These are phyloP conservation scores for Neolentinus lepideus DNA, from an alignment of 1,284 basidiomycete genomes.

Conservation along the genomic window DNA sequence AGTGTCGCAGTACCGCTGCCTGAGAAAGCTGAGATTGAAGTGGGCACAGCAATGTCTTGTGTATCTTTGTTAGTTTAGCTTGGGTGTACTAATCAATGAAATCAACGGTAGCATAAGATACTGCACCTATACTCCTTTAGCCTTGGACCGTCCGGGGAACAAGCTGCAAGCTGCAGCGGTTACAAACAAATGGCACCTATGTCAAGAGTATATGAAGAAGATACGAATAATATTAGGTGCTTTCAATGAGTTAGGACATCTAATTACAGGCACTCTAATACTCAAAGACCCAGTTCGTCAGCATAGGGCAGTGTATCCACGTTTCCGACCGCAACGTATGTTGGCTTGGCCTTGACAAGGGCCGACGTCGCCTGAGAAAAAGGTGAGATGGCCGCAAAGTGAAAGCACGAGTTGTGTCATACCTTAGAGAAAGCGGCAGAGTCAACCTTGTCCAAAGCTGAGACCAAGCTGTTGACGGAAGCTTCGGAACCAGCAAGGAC, in stretches of 20 bases:
- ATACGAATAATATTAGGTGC: not conserved
- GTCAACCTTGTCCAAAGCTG: conserved; percentile 56
- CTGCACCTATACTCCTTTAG: too few relatives aligned
- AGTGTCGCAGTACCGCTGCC: too few relatives aligned
- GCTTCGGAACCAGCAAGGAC: conserved; percentile 49
- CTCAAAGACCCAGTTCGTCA: conserved; percentile 71
- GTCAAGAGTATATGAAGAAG: not conserved
- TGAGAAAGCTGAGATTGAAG: too few relatives aligned
- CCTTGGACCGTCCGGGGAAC: too few relatives aligned
- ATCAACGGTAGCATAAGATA: too few relatives aligned
- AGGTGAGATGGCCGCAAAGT: conserved; percentile 6
- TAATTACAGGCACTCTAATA: not conserved
- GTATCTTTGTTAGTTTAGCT: too few relatives aligned
- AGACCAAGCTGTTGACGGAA: conserved; percentile 46
- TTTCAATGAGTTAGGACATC: not conserved
- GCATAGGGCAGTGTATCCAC: conserved; percentile 70
- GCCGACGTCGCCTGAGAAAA: conserved; percentile 37
- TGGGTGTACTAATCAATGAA: too few relatives aligned
- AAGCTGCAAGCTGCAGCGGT: too few relatives aligned
- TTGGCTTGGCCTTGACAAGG: conserved; percentile 70
- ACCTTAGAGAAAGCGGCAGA: conserved; percentile 60
- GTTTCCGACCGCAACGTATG: conserved; percentile 82
- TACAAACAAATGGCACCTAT: too few relatives aligned
- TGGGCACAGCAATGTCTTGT: too few relatives aligned
- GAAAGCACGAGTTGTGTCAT: conserved; percentile 13